Base-by-base conservation (phyloP, 148 eudicot genomes). In the Pharnaceum exiguum region DNA sequence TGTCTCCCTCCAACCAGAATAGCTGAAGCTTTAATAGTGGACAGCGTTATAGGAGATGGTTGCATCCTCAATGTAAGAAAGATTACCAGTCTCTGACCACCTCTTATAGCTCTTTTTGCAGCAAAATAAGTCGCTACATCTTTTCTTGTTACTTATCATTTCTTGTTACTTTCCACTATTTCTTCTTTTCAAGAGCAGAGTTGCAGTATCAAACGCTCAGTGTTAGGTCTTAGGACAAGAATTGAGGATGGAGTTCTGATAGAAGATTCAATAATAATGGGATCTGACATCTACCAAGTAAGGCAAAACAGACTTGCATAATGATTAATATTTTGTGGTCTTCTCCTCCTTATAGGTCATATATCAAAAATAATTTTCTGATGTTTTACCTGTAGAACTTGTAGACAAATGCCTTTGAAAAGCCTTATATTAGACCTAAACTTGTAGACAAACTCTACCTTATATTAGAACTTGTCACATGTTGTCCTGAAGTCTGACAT, bases 201-300 rank as follows among this genome's bases (percentile, higher is more conserved):
- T 36, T 89, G 94, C 80, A 81, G 52, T 66, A 83, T 89, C 68
- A 81, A 60, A 60, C 73, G 80, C 32, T 47, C 96, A 44, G 79
- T 89, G 8, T 67, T 89, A 35, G 94, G 96, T 55, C 57, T 71
- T 53, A 75, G 84, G 49, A 71, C 87, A 46, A 73, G 76, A 68
- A 53, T 89, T 23, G 80, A 78, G 28, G 77, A 83, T 51, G 77
- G 77, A 57, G 87, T 72, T 40, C 64, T 71, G 25, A 65, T 89
- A 28, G 85, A 85, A 71, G 85, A 89, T 70, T 77, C 94, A 22
- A 54, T 89, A 18, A 70, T 89, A 58, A 75, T 89, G 85, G 96
- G 96, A 33, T 81, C 90, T 27, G 94, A 89, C 65, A 38, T 64
- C 55, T 86, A 83, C 69, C 80, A 78, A 65, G 90, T 79, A 89